Evolutionary conservation across 2,329 filamentous ascomycete species (phyloP), one percentile per base, ranked within the genome.

Genomic region (Chaetomiaceae sp.): DNA sequence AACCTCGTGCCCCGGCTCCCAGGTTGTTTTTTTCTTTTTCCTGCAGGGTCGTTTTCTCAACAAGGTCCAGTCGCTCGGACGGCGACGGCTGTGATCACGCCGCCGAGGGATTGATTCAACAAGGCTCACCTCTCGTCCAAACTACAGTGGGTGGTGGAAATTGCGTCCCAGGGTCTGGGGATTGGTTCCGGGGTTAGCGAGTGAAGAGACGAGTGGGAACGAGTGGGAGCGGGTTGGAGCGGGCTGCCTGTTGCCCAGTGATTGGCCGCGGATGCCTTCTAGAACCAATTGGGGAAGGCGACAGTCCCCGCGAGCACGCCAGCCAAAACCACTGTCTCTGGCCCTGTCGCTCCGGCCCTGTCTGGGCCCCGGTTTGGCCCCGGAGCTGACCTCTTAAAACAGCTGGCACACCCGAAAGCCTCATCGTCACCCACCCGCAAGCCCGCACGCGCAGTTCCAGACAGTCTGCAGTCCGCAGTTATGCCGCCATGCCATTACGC

Each of bases 201-300:
- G 42, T 27, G 27, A 48, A 47, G 32, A 30, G 45, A 30, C 21
- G 38, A 50, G 42, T 32, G 32, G 51, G 51, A 38, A 29, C 49
- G 49, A 51, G 32, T 41, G 41, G 40, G 34, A 54, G 30, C 48
- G 14, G 33, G 21, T 45, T 36, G 46, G 43, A 53, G 40, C 48
- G 32, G 48, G 27, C 30, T 53, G 41, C 30, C 54, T 50, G 48
- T 11, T 51, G 37, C 36, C 38, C 41, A 18, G 43, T 34, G 44
- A 61, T 60, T 61, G 59, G 58, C 48, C 47, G 33, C 40, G n/a
- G n/a, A 45, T 10, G 6, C 37, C 54, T 61, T 61, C 59, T 57
- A 61, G 59, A 61, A 61, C 59, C 48, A 54, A 60, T 61, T 54
- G 52, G 56, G 55, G 56, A 58, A 58, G 54, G 57, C 36, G 47